Conservation (phyloP, 1,139 yeast species). For the Diutina mesorugosa region DNA sequence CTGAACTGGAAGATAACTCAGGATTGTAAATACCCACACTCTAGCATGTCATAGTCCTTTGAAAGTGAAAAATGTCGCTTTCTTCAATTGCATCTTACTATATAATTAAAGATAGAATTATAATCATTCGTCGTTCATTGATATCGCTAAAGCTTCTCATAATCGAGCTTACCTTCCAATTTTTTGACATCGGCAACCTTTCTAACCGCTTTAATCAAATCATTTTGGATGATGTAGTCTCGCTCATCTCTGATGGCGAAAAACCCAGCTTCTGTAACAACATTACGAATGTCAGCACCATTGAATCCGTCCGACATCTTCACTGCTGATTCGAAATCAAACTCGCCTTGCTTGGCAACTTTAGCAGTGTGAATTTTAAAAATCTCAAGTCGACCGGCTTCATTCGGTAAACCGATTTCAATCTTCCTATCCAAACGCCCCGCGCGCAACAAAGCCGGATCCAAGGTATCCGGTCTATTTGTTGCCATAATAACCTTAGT, state of each 20-base stretch:
- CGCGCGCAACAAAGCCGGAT: constrained; percentile 97
- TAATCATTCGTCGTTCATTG: background rate
- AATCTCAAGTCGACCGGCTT: constrained; percentile 88
- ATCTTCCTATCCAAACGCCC: constrained; percentile 97
- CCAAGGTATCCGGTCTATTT: constrained; percentile 95
- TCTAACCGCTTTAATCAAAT: constrained; percentile 94
- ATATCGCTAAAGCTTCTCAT: constrained; percentile 43
- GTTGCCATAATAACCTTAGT: constrained; percentile 99
- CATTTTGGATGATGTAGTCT: constrained; percentile 86
- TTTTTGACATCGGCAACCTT: constrained; percentile 96
- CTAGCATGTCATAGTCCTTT: no score
- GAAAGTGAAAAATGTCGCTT: background rate
- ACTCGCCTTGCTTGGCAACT: constrained; percentile 86
- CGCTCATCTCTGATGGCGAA: constrained; percentile 97
- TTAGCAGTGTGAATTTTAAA: constrained; percentile 87
- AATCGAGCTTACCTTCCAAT: constrained; percentile 90
- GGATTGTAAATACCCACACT: no score
- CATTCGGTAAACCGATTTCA: constrained; percentile 94
- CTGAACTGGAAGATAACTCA: no score
- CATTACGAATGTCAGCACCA: constrained; percentile 98
- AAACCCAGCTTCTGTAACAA: constrained; percentile 97
- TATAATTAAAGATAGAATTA: background rate
- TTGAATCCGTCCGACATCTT: constrained; percentile 98
- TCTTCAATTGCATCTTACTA: background rate
- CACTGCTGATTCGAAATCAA: constrained; percentile 93